phyloP scores from a whole-genome alignment of 192 early-diverging fungal genomes.

The Rhizoclosmatium sp. region DNA sequence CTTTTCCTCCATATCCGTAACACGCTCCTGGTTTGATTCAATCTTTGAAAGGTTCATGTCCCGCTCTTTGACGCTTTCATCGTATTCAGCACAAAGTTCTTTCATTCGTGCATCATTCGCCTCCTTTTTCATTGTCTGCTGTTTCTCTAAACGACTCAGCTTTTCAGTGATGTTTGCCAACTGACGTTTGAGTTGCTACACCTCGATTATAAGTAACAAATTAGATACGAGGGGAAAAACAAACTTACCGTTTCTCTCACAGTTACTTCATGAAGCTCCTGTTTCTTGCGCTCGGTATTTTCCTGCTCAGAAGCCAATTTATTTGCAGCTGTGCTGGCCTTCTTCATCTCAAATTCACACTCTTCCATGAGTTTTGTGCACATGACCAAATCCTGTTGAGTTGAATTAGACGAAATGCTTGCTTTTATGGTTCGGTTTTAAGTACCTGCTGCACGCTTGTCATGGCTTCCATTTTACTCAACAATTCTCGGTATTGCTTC shows the following conservation, averaged over 20 bases:
- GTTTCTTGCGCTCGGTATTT: constrained; percentile 46
- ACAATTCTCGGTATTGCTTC: constrained; percentile 62
- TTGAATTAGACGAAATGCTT: not conserved
- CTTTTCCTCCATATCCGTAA: constrained; percentile 50
- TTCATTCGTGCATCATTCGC: constrained; percentile 41
- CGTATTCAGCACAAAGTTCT: constrained; percentile 50
- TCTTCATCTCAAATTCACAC: constrained; percentile 62
- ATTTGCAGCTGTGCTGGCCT: constrained; percentile 53
- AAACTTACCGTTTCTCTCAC: constrained; percentile 49
- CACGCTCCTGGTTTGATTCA: constrained; percentile 42
- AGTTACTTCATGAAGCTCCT: constrained; percentile 48
- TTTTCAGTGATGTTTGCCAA: constrained; percentile 56
- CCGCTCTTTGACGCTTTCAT: constrained; percentile 27
- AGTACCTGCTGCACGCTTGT: constrained; percentile 56
- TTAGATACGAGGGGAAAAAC: not conserved
- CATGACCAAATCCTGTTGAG: constrained; percentile 58
- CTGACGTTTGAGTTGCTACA: constrained; percentile 57
- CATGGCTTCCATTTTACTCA: constrained; percentile 63
- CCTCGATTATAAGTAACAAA: not conserved
- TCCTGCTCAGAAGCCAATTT: constrained; percentile 49
- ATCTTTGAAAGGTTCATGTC: constrained; percentile 42
- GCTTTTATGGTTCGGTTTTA: not conserved
- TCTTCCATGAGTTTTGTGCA: constrained; percentile 71
- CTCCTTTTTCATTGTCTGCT: constrained; percentile 50
- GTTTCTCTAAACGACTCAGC: constrained; percentile 51